Evolutionary conservation across 2,329 filamentous ascomycete genomes (phyloP).

Genomic region (Scopulariopsis brevicaulis): DNA sequence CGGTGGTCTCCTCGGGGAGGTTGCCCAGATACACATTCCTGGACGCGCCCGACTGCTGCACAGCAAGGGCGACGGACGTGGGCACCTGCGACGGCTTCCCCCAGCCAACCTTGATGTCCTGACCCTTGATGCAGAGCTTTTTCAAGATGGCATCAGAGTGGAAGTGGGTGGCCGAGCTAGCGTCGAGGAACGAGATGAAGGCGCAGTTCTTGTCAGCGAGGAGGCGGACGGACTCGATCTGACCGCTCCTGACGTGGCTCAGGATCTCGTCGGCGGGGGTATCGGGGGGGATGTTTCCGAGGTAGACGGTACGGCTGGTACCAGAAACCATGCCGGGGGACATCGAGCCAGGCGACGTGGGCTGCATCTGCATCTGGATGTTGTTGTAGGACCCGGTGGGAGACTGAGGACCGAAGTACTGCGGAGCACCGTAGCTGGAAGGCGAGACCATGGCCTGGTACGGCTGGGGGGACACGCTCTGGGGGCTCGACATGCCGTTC

Average conservation of each 20-base stretch:
- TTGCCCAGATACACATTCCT: conserved; percentile 96
- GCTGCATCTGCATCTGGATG: conserved; percentile 41
- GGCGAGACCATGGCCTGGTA: conserved; percentile 83
- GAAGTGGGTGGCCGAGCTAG: conserved; percentile 95
- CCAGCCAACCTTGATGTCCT: conserved; percentile 99
- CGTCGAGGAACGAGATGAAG: conserved; percentile 97
- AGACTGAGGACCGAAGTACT: conserved; percentile 78
- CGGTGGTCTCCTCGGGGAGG: conserved; percentile 75
- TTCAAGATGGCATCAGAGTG: conserved; percentile 99
- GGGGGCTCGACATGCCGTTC: conserved; percentile 60
- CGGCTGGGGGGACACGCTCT: conserved; percentile 67
- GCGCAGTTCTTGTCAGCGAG: conserved; percentile 99
- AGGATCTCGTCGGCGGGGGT: conserved; percentile 95
- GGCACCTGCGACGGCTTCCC: conserved; percentile 97
- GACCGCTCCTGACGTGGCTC: conserved; percentile 89
- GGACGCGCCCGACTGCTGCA: conserved; percentile 94
- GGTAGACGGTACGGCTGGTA: conserved; percentile 91
- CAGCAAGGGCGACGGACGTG: conserved; percentile 91
- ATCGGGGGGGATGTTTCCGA: conserved; percentile 97
- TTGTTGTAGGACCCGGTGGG: conserved; percentile 66
- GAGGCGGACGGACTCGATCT: conserved; percentile 97
- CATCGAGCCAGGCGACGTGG: conserved; percentile 66
- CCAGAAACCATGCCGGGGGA: conserved; percentile 73
- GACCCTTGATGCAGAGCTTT: conserved; percentile 95
- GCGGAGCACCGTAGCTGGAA: conserved; percentile 68